Conservation (phyloP, 129 eudicot genomes). For the Lonicera japonica region DNA sequence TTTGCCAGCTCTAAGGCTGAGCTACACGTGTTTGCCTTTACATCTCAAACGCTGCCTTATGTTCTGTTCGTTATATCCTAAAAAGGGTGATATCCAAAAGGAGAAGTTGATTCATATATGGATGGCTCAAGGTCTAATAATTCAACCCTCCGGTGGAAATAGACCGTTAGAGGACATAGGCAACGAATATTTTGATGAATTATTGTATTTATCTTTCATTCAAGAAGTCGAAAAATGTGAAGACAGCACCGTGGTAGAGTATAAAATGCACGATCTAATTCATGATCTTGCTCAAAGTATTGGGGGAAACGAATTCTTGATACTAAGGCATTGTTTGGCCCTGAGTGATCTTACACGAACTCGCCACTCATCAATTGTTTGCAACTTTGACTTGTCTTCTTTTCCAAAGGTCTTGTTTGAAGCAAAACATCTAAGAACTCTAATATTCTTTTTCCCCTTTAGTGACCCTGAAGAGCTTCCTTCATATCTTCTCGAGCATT, state of each 20-base stretch:
- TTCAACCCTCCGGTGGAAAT: background rate
- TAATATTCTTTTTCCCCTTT: conserved; percentile 4
- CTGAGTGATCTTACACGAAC: background rate
- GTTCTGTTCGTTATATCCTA: conserved; percentile 19
- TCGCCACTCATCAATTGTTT: conserved; percentile 8
- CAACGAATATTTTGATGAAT: conserved; percentile 11
- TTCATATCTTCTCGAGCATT: background rate
- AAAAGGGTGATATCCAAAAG: conserved; percentile 8
- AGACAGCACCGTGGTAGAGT: background rate
- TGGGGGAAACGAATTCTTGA: conserved; percentile 10
- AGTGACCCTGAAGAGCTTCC: background rate
- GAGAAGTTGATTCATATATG: conserved; percentile 14
- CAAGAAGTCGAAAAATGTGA: conserved; percentile 6
- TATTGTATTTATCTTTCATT: conserved; percentile 12
- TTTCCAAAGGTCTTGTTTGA: conserved; percentile 6
- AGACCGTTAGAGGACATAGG: conserved; percentile 11
- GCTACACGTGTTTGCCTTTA: conserved; percentile 14
- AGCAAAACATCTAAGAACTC: conserved; percentile 11
- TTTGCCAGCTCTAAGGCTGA: conserved; percentile 18
- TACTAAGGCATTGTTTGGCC: background rate
- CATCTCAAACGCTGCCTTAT: conserved; percentile 25
- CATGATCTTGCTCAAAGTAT: conserved; percentile 16
- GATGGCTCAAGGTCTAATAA: conserved; percentile 17
- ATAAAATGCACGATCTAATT: conserved; percentile 18
- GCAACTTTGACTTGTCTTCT: background rate